Percentiles rank a stretch among this genome's conserved stretches.
Evolutionary conservation across 2,329 filamentous ascomycete genomes (phyloP).

Genomic region (Cryphonectria parasitica): DNA sequence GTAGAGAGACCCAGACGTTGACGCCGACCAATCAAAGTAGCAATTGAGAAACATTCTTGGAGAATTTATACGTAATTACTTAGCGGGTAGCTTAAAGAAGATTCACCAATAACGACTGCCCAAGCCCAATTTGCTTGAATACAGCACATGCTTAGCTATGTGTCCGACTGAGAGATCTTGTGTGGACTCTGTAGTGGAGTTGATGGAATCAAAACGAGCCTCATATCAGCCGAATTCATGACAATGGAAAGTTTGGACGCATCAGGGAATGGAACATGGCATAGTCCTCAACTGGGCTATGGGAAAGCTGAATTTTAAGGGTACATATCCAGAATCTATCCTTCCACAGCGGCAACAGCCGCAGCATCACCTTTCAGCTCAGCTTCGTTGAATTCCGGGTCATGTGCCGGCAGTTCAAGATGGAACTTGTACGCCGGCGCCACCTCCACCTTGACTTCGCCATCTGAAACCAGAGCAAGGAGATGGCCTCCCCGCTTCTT

Average conservation of each 20-base stretch:
- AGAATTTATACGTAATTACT: neutral
- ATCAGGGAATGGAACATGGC: neutral
- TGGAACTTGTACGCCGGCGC: slow-evolving; percentile 38
- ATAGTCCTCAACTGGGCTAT: neutral
- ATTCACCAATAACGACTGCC: neutral
- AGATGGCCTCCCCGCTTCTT: slow-evolving; percentile 39
- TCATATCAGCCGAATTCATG: too few relatives aligned
- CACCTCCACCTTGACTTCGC: slow-evolving; percentile 37
- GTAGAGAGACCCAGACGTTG: neutral
- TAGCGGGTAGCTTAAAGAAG: neutral
- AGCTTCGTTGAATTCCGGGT: slow-evolving; percentile 40
- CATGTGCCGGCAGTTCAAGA: slow-evolving; percentile 39
- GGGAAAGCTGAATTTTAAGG: neutral
- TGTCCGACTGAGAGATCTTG: neutral
- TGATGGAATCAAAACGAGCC: neutral
- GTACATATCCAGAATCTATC: slow-evolving; percentile 28
- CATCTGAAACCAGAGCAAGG: slow-evolving; percentile 38
- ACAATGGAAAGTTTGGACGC: neutral
- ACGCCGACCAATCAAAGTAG: neutral
- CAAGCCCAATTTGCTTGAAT: neutral
- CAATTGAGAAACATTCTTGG: neutral
- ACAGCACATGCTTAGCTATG: neutral
- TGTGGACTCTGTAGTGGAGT: neutral
- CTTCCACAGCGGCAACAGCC: slow-evolving; percentile 39
- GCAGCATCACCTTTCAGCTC: slow-evolving; percentile 35